Evolutionary conservation across 352 stramenopile genomes (phyloP), one percentile per base, ranked within the genome.

Genomic region (Globisporangium irregulare): DNA sequence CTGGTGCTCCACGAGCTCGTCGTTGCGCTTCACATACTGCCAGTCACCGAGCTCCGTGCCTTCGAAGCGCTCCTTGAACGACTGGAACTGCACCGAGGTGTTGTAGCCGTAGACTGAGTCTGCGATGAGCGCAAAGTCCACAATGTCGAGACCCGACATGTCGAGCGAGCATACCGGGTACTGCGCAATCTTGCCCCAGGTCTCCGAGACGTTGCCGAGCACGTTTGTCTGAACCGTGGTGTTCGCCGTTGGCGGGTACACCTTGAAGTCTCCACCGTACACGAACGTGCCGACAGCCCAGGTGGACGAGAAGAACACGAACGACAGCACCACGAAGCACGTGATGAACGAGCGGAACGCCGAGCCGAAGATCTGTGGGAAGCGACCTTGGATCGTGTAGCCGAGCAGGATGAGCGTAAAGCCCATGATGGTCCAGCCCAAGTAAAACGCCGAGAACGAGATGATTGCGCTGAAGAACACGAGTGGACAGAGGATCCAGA

Each of bases 261-360:
- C 84, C 29, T 90, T 79, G 65, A 96, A 96, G 70, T 94, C 83
- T 15, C 84, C 86, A 34, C 86, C 88, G 56, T 91, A 74, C n/a
- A 96, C 85, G 62, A 96, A 96, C 24, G 86, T 96, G 50, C 88
- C 88, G 32, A 96, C 76, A n/a, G 81, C 85, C 82, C 86, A 96
- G 55, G 86, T 90, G 18, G 86, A 93, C 59, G 88, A 91, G 71
- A 96, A 96, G 71, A 96, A 96, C 8, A 94, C 75, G 58, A 94
- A 94, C 43, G 86, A 94, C 8, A 96, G 54, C 50, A 94, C 72
- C 6, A 96, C 85, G 63, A 96, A 94, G 32, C 79, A 77, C 24
- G 84, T 92, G 75, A 96, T 93, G 61, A 96, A 96, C 18, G 82
- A 87, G 68, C 89, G 89, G 77, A 96, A 96, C 1, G 88, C 88